Evolutionary conservation across 2,329 filamentous ascomycete species (phyloP), one percentile per base, ranked within the genome.

Genomic region (Dothideomycetes sp.): DNA sequence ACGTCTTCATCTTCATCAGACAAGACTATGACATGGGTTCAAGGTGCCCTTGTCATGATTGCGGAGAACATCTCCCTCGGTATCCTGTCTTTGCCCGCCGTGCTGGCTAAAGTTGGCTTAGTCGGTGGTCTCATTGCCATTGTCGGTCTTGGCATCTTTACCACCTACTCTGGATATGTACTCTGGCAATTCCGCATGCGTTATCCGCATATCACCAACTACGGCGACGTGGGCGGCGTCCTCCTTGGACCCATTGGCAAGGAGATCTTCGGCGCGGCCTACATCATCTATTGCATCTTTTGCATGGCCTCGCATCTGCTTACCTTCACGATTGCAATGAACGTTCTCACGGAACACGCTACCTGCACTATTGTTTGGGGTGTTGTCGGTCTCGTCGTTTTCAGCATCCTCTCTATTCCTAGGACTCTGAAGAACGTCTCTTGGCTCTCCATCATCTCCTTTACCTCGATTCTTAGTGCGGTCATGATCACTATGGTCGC

Each of bases 281-380:
- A 81, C 49, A 63, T 73, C 7, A 59, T 84, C 19, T 78, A 84
- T 57, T 62, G 84, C 27, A 62, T 80, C 39, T 83, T 85, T 59
- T 70, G 80, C 46, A 78, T 80, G 58, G 77, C 73, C 30, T 80
- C 77, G 15, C 81, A 86, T 59, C 66, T 81, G 31, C 60, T 84
- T 43, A 82, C 79, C 0, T 82, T 81, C 46, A 73, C 71, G n/a
- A 81, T 85, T 50, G 79, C 79, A 41, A 72, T 84, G 57, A 77
- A 77, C 50, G 76, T 70, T 37, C 64, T 85, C 39, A 78, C 76
- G 3, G 58, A 72, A 4, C 70, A 80, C 45, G 73, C 67, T 0
- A 68, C 71, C 1, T 84, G 80, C 56, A 79, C 77, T 2, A 74
- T 83, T 41, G 65, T 77, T 1, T 83, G 76, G 62, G 73, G 69